Base-by-base conservation (phyloP, 2,329 filamentous ascomycete genomes). In the Paecilomyces fulvus region DNA sequence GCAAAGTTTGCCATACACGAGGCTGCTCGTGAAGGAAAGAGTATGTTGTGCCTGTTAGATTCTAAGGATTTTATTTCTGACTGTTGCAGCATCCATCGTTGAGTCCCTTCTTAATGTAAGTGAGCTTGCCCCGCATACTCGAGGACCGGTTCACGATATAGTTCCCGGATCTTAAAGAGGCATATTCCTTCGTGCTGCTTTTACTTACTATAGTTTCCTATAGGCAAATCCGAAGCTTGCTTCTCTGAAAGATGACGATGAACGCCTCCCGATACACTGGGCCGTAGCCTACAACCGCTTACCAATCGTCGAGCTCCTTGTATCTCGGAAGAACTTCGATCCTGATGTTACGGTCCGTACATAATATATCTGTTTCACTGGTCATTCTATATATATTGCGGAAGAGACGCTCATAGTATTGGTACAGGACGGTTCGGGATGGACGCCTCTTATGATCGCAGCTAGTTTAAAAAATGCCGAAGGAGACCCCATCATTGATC, bases 191-290 rank as follows among this genome's bases (percentile, higher is more conserved):
- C 28, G 37, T 21, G 51, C n/a, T n/a, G 30, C 11, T 11, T 23
- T 49, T 56, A 48, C 30, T 17, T 43, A n/a, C 52, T 14, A 17
- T 28, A 50, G 30, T 31, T 59, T 51, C 28, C 12, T 51, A 55
- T 52, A 92, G 87, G 84, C 86, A 63, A 91, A 95, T 67, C 86
- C 89, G 2, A 92, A 89, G 66, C 82, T 95, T 43, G 86, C 89
- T 25, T 79, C 77, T 57, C 84, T 85, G 65, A 79, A 77, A 66
- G 94, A 99, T 67, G 87, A 89, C 52, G 94, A 99, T 71, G 90
- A 90, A 14, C 89, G 94, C 49, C 83, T 96, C 37, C 87, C 94
- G 2, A 85, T 97, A 56, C 94, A 99, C 78, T 99, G 94, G 94
- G 92, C 94, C 0, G 84, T 85, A 1, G 94, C 92, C 21, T 88